Base-by-base conservation (phyloP, 257 asterid species). In the Phtheirospermum japonicum region DNA sequence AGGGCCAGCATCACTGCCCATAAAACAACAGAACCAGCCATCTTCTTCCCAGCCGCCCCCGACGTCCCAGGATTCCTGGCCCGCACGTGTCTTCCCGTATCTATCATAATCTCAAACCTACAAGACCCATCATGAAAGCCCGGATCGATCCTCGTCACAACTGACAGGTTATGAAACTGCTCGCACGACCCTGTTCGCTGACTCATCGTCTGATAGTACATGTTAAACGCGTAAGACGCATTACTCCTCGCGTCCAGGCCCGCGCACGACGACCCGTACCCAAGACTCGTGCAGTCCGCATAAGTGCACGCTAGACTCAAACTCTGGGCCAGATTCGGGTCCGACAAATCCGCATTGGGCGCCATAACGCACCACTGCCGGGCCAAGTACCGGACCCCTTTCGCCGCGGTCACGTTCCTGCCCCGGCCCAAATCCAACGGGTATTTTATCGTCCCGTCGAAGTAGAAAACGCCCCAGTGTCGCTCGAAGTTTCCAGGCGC, bases 271-370 rank as follows among this genome's bases (percentile, higher is more conserved):
- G 97, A 86, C 9, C 97, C 97, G n/a, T 7, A 79, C 14, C 95
- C 97, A 0, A 92, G 93, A 16, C 95, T 85, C 28, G 98, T 92
- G 82, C 98, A 92, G 63, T 89, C 98, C 0, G 97, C 95, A 5
- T 84, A 81, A 9, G 73, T 80, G 50, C 98, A 92, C 1, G 98
- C 97, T 2, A 60, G 18, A 16, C 66, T 62, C 30, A 89, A 16
- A 14, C 81, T 64, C 72, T 67, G 63, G 11, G 78, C 63, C 65
- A 92, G 23, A 2, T 53, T 74, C 9, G 95, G 90, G 64, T 86
- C 93, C 68, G 65, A 20, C 1, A 55, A 0, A 17, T 79, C 77
- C 0, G 95, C 97, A 2, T 80, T 82, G 0, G 95, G 93, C 26
- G 80, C 79, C 94, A 88, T 79, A 0, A 88, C 49, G 71, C 98